phyloP scores from a whole-genome alignment of 352 stramenopile genomes.

The Phytophthora constricta region DNA sequence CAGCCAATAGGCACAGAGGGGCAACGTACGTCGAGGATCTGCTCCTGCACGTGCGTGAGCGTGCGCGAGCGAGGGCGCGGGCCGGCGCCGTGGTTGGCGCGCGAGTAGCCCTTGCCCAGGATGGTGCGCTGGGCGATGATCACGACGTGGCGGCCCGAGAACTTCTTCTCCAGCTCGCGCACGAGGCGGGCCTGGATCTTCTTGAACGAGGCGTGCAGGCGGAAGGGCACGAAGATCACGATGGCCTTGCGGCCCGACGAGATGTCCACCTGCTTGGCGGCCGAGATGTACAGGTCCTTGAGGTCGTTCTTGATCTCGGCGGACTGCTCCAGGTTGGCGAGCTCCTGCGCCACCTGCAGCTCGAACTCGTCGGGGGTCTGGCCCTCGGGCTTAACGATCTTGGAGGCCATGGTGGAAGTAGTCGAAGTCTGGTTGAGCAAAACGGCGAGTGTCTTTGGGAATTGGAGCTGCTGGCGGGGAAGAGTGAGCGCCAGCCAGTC shows the following conservation, averaged over 20 bases:
- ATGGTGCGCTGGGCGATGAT: slow-evolving; percentile 99
- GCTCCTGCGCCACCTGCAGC: slow-evolving; percentile 88
- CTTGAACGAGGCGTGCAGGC: slow-evolving; percentile 97
- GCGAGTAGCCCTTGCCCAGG: slow-evolving; percentile 96
- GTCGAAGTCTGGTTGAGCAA: slow-evolving; percentile 53
- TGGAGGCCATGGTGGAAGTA: slow-evolving; percentile 68
- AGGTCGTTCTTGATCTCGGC: slow-evolving; percentile 98
- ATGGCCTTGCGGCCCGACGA: slow-evolving; percentile 96
- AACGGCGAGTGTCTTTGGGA: slow-evolving; percentile 49
- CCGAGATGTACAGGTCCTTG: slow-evolving; percentile 98
- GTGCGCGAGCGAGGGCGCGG: slow-evolving; percentile 97
- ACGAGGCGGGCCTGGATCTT: slow-evolving; percentile 99
- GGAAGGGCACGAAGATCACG: slow-evolving; percentile 99
- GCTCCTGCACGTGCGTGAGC: slow-evolving; percentile 98
- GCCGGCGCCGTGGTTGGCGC: slow-evolving; percentile 95
- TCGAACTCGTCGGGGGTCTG: slow-evolving; percentile 90
- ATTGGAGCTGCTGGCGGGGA: neutral
- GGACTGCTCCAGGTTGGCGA: slow-evolving; percentile 92
- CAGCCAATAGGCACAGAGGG: slow-evolving; percentile 4
- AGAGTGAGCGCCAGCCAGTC: slow-evolving; percentile 40
- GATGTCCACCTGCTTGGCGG: slow-evolving; percentile 98
- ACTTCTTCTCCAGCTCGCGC: slow-evolving; percentile 99
- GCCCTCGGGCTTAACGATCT: slow-evolving; percentile 90
- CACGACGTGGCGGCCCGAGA: slow-evolving; percentile 97
- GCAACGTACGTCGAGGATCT: slow-evolving; percentile 97